Base-by-base conservation (phyloP, 805 yeast species). In the Kuraishia floccosa region DNA sequence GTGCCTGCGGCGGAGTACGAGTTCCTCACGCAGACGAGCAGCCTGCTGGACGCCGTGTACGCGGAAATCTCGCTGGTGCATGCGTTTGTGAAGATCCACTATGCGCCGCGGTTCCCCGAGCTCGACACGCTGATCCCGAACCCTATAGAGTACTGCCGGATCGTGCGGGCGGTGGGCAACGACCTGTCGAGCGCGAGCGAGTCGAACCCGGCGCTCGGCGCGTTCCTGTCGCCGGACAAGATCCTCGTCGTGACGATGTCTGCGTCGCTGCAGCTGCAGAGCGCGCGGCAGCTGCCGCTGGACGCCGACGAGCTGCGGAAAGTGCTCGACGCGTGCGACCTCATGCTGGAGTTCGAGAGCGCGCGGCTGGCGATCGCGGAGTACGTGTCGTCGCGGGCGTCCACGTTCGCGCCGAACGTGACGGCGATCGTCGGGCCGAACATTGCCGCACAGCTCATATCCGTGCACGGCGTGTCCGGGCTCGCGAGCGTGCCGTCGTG, bases 401-500 rank as follows among this genome's bases (percentile, higher is more conserved):
- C 66, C 2, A 46, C 52, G 2, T 65, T 76, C 40, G 93, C 95
- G 0, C 98, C 97, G 2, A 89, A 91, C 49, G 53, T 83, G 2
- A 63, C 83, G 3, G 72, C 72, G 1, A 56, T 91, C 6, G 61
- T 89, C 2, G 93, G 94, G 0, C 59, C 93, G 0, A 57, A 67
- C 5, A 68, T 81, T 0, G 72, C 94, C 0, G 78, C 94, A 0
- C 83, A 80, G 42, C 52, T 91, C 12, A 54, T 89, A 16, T 68
- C 83, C 1, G 58, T 71, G 1, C 93, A 94, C 2, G 85, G 94
- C 0, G 50, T 89, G 4, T 56, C 56, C 9, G 76, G 71, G 5
- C 54, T 89, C 7, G 72, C 85, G 3, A 56, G 52, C 19, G 71
- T 82, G 0, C 95, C 96, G 0, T 65, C 94, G 3, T 83, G 96